Evolutionary conservation across 1,139 yeast species (phyloP), one percentile per base, ranked within the genome.

Genomic region (Candida gigantensis): DNA sequence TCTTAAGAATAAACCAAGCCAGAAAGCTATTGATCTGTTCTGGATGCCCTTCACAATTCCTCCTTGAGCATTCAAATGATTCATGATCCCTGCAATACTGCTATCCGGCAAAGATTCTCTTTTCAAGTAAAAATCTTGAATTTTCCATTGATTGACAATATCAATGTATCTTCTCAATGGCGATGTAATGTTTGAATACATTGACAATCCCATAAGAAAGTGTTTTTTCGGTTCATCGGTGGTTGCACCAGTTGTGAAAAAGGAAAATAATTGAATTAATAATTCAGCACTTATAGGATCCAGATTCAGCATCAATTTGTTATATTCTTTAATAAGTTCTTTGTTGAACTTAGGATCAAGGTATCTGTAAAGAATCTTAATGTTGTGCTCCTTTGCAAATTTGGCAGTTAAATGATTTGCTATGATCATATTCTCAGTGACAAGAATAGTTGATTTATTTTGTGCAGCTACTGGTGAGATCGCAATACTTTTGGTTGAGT

Each of bases 81-180:
- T 33, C 3, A 34, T 39, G 9, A 42, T 40, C 5, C 33, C 37
- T 3, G 23, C 12, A 4, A 45, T 23, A 11, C 24, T 15, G 4
- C 24, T 34, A 27, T 43, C 38, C 2, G 43, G 10, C 6, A 42
- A 23, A 5, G 33, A 29, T 13, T 18, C n/a, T 12, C 21, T 24
- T 5, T 42, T 30, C 25, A 56, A 39, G 17, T 58, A 43, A 43
- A 43, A 47, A 29, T 55, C 62, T 39, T 68, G 70, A 31, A 70
- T 50, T 38, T 55, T 60, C 77, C 92, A 77, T 51, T 89, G 97
- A 47, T 83, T 81, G 5, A 89, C 56, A 50, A 89, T 62, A 57
- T 92, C 98, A n/a, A 83, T 81, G 49, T 77, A 84, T 46, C 98
- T 67, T 58, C 98, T 69, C 44, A 92, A 68, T 2, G 98, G 98